Evolutionary conservation across 176 grass and related monocot species (phyloP).

Genomic region (Poa pratensis): DNA sequence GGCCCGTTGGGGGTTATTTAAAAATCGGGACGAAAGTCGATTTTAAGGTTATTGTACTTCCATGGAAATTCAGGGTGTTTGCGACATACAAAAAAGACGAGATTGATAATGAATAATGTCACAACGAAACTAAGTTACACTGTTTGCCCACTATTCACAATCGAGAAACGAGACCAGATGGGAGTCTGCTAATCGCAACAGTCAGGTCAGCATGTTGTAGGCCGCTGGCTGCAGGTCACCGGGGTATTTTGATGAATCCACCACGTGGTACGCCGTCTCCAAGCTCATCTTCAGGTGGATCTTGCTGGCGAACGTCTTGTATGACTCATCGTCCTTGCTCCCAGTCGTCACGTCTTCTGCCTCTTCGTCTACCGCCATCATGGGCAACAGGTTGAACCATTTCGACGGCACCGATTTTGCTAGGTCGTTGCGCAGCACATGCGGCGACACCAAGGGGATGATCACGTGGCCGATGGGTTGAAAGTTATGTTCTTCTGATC

Average conservation of each 20-base stretch:
- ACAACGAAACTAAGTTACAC: no score
- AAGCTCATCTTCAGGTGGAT: constrained; percentile 69
- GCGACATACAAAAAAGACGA: no score
- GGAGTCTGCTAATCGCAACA: no score
- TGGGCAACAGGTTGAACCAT: constrained; percentile 73
- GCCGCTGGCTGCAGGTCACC: constrained; percentile 80
- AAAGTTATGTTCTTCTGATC: no score
- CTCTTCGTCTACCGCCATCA: constrained; percentile 44
- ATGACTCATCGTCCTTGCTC: constrained; percentile 9
- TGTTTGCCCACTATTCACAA: no score
- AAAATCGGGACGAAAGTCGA: no score
- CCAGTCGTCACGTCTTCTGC: constrained; percentile 21
- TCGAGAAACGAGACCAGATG: no score
- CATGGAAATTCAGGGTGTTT: no score
- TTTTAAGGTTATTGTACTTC: no score
- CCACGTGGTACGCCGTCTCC: constrained; percentile 88
- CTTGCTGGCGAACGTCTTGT: constrained; percentile 64
- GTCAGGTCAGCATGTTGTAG: no score
- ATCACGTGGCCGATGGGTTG: constrained; percentile 55
- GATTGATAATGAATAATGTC: no score
- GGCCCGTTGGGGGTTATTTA: no score
- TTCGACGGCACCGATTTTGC: constrained; percentile 48
- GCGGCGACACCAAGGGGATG: constrained; percentile 38
- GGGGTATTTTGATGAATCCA: constrained; percentile 79
- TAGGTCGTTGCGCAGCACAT: constrained; percentile 52